Base-by-base conservation (phyloP, 73 alveolate species). In the Paramecium sexaurelia region DNA sequence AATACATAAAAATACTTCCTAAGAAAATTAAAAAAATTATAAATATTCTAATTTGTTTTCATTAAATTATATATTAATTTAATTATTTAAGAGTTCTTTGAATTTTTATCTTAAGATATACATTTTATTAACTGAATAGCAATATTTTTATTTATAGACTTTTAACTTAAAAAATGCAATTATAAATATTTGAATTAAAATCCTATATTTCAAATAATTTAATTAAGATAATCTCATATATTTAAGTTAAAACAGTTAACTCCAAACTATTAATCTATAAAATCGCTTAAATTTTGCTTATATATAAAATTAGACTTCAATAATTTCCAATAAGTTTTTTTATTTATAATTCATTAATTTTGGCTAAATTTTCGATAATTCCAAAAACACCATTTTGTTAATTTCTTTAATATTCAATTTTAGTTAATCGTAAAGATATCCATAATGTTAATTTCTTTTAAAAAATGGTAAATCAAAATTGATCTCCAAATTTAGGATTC, bases 311-410 rank as follows among this genome's bases (percentile, higher is more conserved):
- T 78, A 29, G n/a, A 29, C 43, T 17, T 41, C 71, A 78, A 78
- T 41, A 27, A 13, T 41, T 78, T 78, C 68, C n/a, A 78, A 78
- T 45, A 41, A 24, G n/a, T 78, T 78, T 7, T 29, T 45, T 19
- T 17, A 32, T 41, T 78, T 78, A 43, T 41, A 78, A 43, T 78
- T 78, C 73, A 78, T 78, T n/a, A 78, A 41, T 13, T 78, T 78
- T 24, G 39, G 11, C 10, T 41, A 27, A n/a, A 78, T 4, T 39
- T 75, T 75, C 4, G 61, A 29, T 41, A 13, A 78, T 20, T 78
- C 41, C 22, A 78, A 45, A 36, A 78, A 78, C 6, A 78, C 55
- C n/a, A 78, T 78, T 11, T 41, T 47, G 41, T 78, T 75, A 78
- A 41, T 41, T 11, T 78, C 68, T n/a, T 43, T 78, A 0, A 45